Percentiles rank a stretch among this genome's conserved stretches.
Conservation (phyloP, 345 rosid genomes). For the Gynandropsis gynandra region DNA sequence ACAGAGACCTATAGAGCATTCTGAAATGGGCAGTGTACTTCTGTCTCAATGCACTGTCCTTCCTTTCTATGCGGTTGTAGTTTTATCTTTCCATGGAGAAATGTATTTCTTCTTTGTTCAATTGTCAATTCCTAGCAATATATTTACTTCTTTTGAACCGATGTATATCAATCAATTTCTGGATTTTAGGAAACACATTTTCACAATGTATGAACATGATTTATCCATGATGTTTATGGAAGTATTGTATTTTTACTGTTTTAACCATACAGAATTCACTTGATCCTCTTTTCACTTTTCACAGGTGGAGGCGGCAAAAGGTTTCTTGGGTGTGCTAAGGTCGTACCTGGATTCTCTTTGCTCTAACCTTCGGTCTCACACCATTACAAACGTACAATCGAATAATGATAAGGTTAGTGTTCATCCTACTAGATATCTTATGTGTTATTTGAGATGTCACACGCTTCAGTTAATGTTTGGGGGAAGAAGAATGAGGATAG, state of each 20-base stretch:
- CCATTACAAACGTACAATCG: slow-evolving; percentile 95
- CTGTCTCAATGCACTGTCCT: too few species aligned
- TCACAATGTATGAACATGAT: too few species aligned
- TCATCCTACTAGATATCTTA: background rate
- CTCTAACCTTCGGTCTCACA: slow-evolving; percentile 84
- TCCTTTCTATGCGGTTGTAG: background rate
- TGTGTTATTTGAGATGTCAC: background rate
- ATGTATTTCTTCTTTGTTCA: too few species aligned
- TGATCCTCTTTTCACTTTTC: background rate
- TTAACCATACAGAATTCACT: slow-evolving; percentile 9
- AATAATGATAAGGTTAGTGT: slow-evolving; percentile 83
- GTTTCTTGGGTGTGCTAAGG: slow-evolving; percentile 61
- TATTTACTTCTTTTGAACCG: too few species aligned
- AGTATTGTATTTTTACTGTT: background rate
- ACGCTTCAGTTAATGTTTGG: too few species aligned
- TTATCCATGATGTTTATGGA: too few species aligned
- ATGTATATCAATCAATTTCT: too few species aligned
- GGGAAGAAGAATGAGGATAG: background rate
- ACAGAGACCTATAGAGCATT: too few species aligned
- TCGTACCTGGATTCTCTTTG: slow-evolving; percentile 77
- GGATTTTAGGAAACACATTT: too few species aligned
- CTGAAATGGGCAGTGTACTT: too few species aligned
- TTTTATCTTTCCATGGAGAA: background rate
- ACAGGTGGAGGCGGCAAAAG: slow-evolving; percentile 86
- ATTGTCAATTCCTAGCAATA: too few species aligned